Conservation (phyloP, 371 early-diverging fungal species). For the Syncephalastrum monosporum region DNA sequence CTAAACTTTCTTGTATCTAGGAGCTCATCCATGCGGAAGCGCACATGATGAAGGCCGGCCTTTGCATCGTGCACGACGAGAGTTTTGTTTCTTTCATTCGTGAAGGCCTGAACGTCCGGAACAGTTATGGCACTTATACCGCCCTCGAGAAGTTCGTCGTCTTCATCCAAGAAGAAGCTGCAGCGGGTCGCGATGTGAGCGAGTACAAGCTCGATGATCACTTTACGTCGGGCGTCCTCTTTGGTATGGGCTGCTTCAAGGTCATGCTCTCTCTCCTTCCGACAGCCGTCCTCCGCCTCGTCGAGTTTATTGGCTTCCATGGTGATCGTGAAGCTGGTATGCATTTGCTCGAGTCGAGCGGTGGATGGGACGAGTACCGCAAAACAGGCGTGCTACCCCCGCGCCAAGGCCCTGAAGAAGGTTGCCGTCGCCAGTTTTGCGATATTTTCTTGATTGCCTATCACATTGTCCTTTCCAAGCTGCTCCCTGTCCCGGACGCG, state of each 20-base stretch:
- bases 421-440: slow-evolving; percentile 53
- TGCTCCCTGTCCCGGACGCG: slow-evolving; percentile 48
- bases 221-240: slow-evolving; percentile 64
- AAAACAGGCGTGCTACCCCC: slow-evolving; percentile 10
- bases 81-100: slow-evolving; percentile 64
- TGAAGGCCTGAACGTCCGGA: slow-evolving; percentile 66
- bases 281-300: slow-evolving; percentile 50
- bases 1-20: slow-evolving; percentile 15
- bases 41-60: slow-evolving; percentile 58
- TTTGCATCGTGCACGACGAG: slow-evolving; percentile 61
- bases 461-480: slow-evolving; percentile 60
- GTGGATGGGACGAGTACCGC: slow-evolving; percentile 38
- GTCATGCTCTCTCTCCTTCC: slow-evolving; percentile 68
- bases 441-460: slow-evolving; percentile 58
- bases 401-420: slow-evolving; percentile 31
- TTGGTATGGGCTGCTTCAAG: slow-evolving; percentile 69
- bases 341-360: slow-evolving; percentile 51
- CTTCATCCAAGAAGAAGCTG: slow-evolving; percentile 40
- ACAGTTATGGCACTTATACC: slow-evolving; percentile 56
- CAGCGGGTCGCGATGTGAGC: slow-evolving; percentile 19
- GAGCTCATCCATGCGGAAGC: slow-evolving; percentile 74
- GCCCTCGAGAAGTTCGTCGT: slow-evolving; percentile 51
- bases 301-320: slow-evolving; percentile 72
- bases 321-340: slow-evolving; percentile 64
- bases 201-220: slow-evolving; percentile 55